phyloP scores from a whole-genome alignment of 805 yeast genomes.

The Cyberlindnera bimundalis region DNA sequence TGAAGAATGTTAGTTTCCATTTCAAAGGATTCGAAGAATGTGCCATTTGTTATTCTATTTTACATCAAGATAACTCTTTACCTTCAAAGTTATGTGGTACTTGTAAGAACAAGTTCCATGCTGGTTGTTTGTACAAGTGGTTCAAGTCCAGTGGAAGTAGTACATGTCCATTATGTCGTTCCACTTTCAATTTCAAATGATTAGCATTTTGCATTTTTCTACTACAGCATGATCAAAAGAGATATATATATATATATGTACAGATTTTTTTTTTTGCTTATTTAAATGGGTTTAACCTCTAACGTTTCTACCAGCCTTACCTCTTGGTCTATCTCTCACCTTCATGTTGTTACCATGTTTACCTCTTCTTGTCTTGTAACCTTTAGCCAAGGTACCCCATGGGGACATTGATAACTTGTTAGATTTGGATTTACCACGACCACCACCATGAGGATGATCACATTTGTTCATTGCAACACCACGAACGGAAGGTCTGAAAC shows the following conservation, averaged over 20 bases:
- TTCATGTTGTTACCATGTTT: slow-evolving; percentile 79
- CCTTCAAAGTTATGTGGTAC: slow-evolving; percentile 88
- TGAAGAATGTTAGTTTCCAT: slow-evolving; percentile 72
- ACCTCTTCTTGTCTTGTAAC: slow-evolving; percentile 91
- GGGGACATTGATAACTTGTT: slow-evolving; percentile 91
- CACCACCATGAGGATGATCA: slow-evolving; percentile 99
- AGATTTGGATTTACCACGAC: slow-evolving; percentile 98
- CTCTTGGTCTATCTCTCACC: slow-evolving; percentile 90
- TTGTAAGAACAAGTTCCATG: slow-evolving; percentile 91
- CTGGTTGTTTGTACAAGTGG: slow-evolving; percentile 96
- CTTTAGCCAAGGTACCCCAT: slow-evolving; percentile 93
- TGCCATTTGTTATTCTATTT: slow-evolving; percentile 91
- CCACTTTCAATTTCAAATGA: slow-evolving; percentile 47
- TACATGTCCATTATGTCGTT: slow-evolving; percentile 93
- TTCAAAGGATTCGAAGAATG: slow-evolving; percentile 96
- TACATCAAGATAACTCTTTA: slow-evolving; percentile 81
- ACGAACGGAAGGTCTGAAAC: slow-evolving; percentile 92
- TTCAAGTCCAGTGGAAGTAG: slow-evolving; percentile 89
- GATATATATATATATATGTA: not conserved
- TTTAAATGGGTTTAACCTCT: slow-evolving; percentile 10
- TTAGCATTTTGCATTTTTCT: too few relatives aligned
- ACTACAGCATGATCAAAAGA: too few relatives aligned
- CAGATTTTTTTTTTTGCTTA: not conserved
- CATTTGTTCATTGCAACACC: slow-evolving; percentile 98
- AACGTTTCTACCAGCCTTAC: slow-evolving; percentile 36